phyloP scores from a whole-genome alignment of 2,329 filamentous ascomycete genomes.

The Paecilomyces formosus region DNA sequence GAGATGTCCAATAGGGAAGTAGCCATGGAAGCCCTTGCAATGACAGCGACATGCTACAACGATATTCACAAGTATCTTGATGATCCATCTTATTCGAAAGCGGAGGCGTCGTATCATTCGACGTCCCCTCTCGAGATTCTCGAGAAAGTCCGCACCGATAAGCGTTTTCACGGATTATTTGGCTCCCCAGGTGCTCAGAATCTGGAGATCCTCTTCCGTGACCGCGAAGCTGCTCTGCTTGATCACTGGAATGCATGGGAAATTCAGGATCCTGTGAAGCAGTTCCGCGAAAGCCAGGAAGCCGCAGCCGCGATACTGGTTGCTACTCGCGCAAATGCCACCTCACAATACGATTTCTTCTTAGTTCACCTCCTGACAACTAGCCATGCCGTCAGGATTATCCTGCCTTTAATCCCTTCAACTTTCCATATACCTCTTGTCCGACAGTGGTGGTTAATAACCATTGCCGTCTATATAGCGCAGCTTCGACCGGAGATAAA shows the following conservation, averaged over 20 bases:
- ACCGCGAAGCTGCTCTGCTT: conserved; percentile 63
- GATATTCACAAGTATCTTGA: conserved; percentile 59
- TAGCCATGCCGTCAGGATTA: conserved; percentile 78
- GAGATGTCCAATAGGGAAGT: conserved; percentile 80
- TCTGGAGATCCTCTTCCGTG: conserved; percentile 58
- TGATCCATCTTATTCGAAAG: conserved; percentile 59
- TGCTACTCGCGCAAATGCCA: conserved; percentile 18
- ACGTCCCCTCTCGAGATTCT: conserved; percentile 64
- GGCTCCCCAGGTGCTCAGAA: conserved; percentile 53
- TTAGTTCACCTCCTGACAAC: conserved; percentile 74
- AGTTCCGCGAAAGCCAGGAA: conserved; percentile 65
- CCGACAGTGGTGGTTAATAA: conserved; percentile 83
- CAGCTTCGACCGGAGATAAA: conserved; percentile 67
- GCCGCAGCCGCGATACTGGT: conserved; percentile 42
- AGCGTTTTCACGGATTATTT: conserved; percentile 62
- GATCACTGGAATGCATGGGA: conserved; percentile 91
- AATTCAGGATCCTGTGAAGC: conserved; percentile 59
- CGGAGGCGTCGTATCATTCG: conserved; percentile 52
- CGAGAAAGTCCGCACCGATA: conserved; percentile 60
- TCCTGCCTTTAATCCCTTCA: conserved; percentile 69
- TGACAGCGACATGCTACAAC: conserved; percentile 55
- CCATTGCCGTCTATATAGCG: conserved; percentile 68
- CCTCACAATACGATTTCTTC: conserved; percentile 70
- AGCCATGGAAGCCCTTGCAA: conserved; percentile 76
- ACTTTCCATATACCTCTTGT: conserved; percentile 67